Evolutionary conservation across 208 protist species (phyloP).

Genomic region (Trypanosoma lewisi): DNA sequence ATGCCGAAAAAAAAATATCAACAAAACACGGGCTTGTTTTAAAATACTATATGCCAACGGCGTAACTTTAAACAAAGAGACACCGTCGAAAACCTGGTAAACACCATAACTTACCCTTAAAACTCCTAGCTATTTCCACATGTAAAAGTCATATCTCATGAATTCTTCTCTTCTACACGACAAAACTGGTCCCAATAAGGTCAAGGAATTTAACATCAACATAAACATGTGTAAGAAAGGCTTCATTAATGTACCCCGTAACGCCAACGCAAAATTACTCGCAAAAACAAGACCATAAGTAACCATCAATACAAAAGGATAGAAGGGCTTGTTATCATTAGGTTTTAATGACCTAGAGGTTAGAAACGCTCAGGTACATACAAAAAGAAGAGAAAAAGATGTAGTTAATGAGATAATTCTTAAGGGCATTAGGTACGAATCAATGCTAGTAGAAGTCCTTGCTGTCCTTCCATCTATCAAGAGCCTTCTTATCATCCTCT

Average conservation of each 20-base stretch:
- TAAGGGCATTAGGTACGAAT: not conserved
- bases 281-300: conserved; percentile 19
- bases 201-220: not conserved
- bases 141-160: not conserved
- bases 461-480: not conserved
- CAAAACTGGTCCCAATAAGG: conserved; percentile 1
- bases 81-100: conserved; percentile 22
- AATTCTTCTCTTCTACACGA: conserved; percentile 5
- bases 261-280: conserved; percentile 17
- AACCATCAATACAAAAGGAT: conserved; percentile 3
- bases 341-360: conserved; percentile 15
- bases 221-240: conserved; percentile 18
- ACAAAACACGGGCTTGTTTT: conserved; percentile 21
- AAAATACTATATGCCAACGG: conserved; percentile 24
- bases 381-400: conserved; percentile 16
- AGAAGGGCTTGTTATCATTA: not conserved
- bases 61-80: conserved; percentile 18
- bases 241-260: conserved; percentile 20
- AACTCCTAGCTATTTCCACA: conserved; percentile 8
- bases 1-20: conserved; percentile 24
- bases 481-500: conserved; percentile 1
- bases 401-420: conserved; percentile 6
- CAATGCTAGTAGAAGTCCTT: not conserved
- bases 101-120: conserved; percentile 12
- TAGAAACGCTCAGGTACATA: conserved; percentile 20